Evolutionary conservation across 257 asterid species (phyloP).

Genomic region (Mitragyna speciosa): DNA sequence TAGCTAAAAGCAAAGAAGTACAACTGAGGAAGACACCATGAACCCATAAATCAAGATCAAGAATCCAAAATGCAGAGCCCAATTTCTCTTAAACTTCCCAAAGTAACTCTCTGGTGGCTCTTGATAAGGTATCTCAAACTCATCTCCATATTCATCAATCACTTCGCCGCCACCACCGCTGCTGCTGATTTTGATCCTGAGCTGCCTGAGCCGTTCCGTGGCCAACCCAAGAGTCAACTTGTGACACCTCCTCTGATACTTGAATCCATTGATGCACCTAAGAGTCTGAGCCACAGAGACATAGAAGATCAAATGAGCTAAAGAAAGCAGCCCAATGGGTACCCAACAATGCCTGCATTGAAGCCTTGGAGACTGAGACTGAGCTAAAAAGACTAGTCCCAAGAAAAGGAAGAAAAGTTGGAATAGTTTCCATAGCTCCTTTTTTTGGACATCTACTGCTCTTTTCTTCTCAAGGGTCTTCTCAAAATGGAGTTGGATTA

Average conservation of each 20-base stretch:
- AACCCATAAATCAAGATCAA: conserved; percentile 77
- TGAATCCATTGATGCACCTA: conserved; percentile 92
- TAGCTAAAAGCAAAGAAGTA: conserved; percentile 64
- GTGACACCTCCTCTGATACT: conserved; percentile 95
- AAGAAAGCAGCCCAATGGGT: conserved; percentile 79
- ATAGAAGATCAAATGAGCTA: conserved; percentile 80
- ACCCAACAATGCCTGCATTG: conserved; percentile 94
- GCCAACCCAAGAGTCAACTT: conserved; percentile 87
- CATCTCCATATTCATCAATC: conserved; percentile 58
- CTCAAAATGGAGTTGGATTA: conserved; percentile 95
- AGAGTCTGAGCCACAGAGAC: conserved; percentile 90
- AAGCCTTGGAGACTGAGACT: conserved; percentile 55
- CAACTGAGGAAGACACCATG: conserved; percentile 87
- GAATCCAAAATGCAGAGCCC: conserved; percentile 89
- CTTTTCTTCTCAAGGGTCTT: conserved; percentile 90
- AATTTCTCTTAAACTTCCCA: conserved; percentile 90
- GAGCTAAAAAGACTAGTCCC: conserved; percentile 51
- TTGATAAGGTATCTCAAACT: conserved; percentile 78
- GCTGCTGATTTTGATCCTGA: conserved; percentile 44
- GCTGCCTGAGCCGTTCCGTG: conserved; percentile 72
- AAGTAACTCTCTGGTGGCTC: conserved; percentile 93
- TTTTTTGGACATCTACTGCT: conserved; percentile 79
- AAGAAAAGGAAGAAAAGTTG: conserved; percentile 84
- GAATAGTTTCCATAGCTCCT: conserved; percentile 83
- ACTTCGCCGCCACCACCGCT: conserved; percentile 38